Percentiles rank a stretch among this genome's conserved stretches.
Evolutionary conservation across 2,329 filamentous ascomycete species (phyloP).

Genomic region (Fusarium musae): DNA sequence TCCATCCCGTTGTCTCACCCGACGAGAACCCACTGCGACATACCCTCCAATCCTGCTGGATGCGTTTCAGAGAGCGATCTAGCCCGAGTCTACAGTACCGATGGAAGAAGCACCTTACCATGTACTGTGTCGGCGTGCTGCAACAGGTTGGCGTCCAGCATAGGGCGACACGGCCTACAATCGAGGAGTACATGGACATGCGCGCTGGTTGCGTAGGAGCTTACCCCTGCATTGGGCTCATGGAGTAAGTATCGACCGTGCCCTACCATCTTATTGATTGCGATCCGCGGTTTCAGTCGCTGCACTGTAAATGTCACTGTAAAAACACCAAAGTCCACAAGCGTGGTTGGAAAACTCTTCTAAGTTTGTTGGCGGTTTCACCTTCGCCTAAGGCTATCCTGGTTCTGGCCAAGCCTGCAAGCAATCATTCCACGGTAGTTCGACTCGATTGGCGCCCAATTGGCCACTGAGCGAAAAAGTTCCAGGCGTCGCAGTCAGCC

Average conservation of each 20-base stretch:
- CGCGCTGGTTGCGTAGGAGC: slow-evolving; percentile 25
- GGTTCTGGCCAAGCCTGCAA: neutral
- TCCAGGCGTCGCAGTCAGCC: neutral
- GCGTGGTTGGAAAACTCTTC: neutral
- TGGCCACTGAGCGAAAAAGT: neutral
- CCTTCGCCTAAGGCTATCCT: neutral
- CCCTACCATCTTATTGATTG: neutral
- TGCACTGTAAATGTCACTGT: neutral
- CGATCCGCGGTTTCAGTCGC: neutral
- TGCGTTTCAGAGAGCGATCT: slow-evolving; percentile 12
- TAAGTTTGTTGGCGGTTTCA: neutral
- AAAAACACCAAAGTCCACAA: neutral
- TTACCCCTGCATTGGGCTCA: slow-evolving; percentile 23
- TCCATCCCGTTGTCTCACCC: slow-evolving; percentile 16
- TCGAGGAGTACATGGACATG: slow-evolving; percentile 28
- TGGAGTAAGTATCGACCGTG: slow-evolving; percentile 18
- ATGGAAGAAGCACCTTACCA: slow-evolving; percentile 26
- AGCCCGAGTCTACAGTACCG: slow-evolving; percentile 21
- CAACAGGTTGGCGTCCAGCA: slow-evolving; percentile 23
- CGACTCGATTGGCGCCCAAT: neutral
- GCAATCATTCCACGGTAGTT: neutral
- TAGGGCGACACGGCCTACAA: neutral
- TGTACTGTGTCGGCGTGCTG: slow-evolving; percentile 23
- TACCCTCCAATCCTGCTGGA: slow-evolving; percentile 25
- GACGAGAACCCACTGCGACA: slow-evolving; percentile 19